Percentiles rank a stretch among this genome's conserved stretches.
Evolutionary conservation across 1,284 basidiomycete species (phyloP).

Genomic region (Earliella scabrosa): DNA sequence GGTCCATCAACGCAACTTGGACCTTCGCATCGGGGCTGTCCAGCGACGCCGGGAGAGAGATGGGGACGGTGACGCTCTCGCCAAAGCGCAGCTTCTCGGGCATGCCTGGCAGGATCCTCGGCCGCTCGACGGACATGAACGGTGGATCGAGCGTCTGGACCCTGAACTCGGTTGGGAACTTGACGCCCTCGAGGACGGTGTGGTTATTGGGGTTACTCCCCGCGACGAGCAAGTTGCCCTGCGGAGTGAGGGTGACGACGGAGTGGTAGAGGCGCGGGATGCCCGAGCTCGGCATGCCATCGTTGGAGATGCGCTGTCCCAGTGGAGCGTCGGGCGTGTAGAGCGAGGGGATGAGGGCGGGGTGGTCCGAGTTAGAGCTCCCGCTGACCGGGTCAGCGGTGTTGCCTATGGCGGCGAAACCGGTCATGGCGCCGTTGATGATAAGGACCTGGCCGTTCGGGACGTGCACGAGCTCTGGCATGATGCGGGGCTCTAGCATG

Average conservation of each 20-base stretch:
- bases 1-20: conserved; percentile 46
- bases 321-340: conserved; percentile 52
- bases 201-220: conserved; percentile 53
- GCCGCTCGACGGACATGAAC: conserved; percentile 42
- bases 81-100: conserved; percentile 45
- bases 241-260: conserved; percentile 41
- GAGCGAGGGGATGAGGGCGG: conserved; percentile 48
- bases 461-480: conserved; percentile 52
- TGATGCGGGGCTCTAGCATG: conserved; percentile 39
- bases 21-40: not conserved
- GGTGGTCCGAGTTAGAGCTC: conserved; percentile 51
- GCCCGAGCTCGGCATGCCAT: conserved; percentile 48
- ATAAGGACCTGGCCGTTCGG: conserved; percentile 57
- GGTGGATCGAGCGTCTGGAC: conserved; percentile 52
- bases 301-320: conserved; percentile 49
- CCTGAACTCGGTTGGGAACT: conserved; percentile 46
- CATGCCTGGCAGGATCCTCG: conserved; percentile 36
- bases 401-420: conserved; percentile 48
- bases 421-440: conserved; percentile 49
- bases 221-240: conserved; percentile 48
- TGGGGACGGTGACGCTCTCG: conserved; percentile 39
- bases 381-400: conserved; percentile 29
- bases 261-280: conserved; percentile 51
- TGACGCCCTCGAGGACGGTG: conserved; percentile 15
- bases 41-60: conserved; percentile 30